A percentile compares a stretch with the other conserved stretches of the same genome.
Evolutionary conservation across 352 stramenopile genomes (phyloP).

Genomic region (Globisporangium barbulae): DNA sequence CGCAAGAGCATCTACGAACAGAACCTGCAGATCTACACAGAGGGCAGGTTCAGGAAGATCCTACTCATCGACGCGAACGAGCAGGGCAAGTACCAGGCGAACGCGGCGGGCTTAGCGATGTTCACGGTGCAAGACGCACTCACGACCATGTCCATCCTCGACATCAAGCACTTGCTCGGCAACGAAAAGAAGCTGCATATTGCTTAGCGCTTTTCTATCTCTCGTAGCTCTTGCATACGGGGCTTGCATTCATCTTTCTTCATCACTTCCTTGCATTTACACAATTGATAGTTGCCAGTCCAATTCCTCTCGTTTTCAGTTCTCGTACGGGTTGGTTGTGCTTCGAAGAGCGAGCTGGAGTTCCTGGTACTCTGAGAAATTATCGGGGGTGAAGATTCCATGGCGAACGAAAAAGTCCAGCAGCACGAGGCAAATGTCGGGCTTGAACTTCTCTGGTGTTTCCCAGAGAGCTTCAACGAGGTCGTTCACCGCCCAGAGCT

Average conservation of each 20-base stretch:
- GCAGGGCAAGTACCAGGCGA: conserved; percentile 17
- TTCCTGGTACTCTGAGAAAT: conserved; percentile 42
- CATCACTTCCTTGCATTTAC: not conserved
- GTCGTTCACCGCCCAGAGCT: conserved; percentile 41
- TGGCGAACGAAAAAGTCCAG: conserved; percentile 69
- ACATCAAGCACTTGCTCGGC: conserved; percentile 31
- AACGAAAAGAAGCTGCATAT: conserved; percentile 23
- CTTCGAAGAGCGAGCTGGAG: conserved; percentile 33
- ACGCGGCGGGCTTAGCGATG: conserved; percentile 14
- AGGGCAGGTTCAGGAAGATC: conserved; percentile 17
- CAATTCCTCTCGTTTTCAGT: not conserved
- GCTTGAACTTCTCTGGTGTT: conserved; percentile 60
- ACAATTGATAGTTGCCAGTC: not conserved
- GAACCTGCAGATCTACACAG: not conserved
- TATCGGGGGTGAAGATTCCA: conserved; percentile 56
- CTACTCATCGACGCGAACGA: conserved; percentile 26
- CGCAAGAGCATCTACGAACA: conserved; percentile 5
- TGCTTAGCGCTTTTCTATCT: not conserved
- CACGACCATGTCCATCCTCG: conserved; percentile 24
- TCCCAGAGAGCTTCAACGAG: conserved; percentile 34
- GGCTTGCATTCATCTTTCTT: not conserved
- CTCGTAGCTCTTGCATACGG: not conserved
- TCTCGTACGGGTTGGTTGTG: conserved; percentile 22
- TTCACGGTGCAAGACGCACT: conserved; percentile 27
- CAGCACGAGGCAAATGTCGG: conserved; percentile 62